Evolutionary conservation across 306 rosid genomes (phyloP).

Genomic region (Luffa acutangula): DNA sequence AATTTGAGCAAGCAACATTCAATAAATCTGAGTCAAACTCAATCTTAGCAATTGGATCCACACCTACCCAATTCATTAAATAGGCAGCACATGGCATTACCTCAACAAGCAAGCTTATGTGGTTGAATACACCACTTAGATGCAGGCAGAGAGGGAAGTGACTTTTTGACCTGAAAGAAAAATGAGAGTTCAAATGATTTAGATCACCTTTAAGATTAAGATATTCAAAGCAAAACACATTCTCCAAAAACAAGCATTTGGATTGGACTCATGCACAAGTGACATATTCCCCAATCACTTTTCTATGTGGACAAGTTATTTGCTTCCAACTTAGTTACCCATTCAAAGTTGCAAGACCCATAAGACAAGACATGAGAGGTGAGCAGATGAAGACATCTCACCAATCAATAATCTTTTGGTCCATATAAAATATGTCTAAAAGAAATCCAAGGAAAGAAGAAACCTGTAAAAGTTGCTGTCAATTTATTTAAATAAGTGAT

Average conservation of each 20-base stretch:
- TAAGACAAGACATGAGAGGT: not conserved
- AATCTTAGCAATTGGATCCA: not conserved
- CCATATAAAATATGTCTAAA: conserved; percentile 1
- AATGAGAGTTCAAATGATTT: not conserved
- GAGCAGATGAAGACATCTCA: conserved; percentile 8
- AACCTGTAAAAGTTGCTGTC: not conserved
- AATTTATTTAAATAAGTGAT: not conserved
- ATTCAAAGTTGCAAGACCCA: conserved; percentile 2
- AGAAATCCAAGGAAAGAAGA: not conserved
- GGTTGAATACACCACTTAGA: conserved; percentile 5
- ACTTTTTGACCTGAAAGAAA: not conserved
- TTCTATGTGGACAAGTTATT: not conserved
- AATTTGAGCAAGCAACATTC: not conserved
- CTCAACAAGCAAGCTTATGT: not conserved
- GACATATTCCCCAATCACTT: not conserved
- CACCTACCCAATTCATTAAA: not conserved
- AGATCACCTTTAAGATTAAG: not conserved
- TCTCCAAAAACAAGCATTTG: not conserved
- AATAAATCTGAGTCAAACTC: not conserved
- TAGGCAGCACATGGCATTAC: conserved; percentile 7
- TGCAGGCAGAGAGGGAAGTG: not conserved
- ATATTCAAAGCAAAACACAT: not conserved
- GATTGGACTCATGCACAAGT: not conserved
- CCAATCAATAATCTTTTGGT: not conserved
- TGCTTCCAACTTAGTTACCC: not conserved